These are phyloP conservation scores for Bipolaris victoriae DNA, from an alignment of 2,329 filamentous ascomycete genomes.

Conservation along the genomic window DNA sequence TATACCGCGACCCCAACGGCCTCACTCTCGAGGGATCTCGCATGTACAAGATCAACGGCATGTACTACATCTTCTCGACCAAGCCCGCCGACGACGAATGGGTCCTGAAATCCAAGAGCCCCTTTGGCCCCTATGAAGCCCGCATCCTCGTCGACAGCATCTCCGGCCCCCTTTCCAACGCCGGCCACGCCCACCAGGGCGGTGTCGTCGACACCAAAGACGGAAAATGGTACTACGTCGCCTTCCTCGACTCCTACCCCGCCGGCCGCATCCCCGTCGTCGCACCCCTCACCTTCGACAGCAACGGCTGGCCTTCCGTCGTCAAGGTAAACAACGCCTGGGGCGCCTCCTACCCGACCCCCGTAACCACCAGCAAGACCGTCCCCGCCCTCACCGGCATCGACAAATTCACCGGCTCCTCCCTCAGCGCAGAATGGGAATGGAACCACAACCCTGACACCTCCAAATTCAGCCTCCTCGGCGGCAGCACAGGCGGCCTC, in stretches of 20 bases:
- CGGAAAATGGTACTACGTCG: constrained; percentile 65
- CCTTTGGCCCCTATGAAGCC: constrained; percentile 61
- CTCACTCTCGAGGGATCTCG: constrained; percentile 59
- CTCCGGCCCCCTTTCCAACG: constrained; percentile 52
- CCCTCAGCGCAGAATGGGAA: constrained; percentile 59
- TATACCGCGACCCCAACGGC: constrained; percentile 51
- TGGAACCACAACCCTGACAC: constrained; percentile 68
- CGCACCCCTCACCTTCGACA: constrained; percentile 60
- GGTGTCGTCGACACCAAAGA: constrained; percentile 60
- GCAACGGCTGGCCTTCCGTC: constrained; percentile 60
- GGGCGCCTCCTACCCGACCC: constrained; percentile 54
- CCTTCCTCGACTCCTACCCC: constrained; percentile 63
- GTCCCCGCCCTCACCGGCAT: constrained; percentile 48
- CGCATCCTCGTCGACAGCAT: constrained; percentile 55
- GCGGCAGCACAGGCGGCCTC: constrained; percentile 45
- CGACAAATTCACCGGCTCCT: constrained; percentile 55
- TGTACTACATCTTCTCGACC: constrained; percentile 63
- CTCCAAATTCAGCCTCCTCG: constrained; percentile 53
- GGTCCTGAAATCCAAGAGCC: constrained; percentile 58
- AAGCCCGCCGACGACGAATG: constrained; percentile 55
- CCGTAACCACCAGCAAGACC: constrained; percentile 39
- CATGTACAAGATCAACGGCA: constrained; percentile 64
- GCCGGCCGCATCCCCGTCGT: constrained; percentile 64
- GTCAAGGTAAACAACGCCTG: constrained; percentile 55
- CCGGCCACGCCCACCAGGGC: constrained; percentile 61